Conservation (phyloP, 208 protist species). For the Crithidia bombi region DNA sequence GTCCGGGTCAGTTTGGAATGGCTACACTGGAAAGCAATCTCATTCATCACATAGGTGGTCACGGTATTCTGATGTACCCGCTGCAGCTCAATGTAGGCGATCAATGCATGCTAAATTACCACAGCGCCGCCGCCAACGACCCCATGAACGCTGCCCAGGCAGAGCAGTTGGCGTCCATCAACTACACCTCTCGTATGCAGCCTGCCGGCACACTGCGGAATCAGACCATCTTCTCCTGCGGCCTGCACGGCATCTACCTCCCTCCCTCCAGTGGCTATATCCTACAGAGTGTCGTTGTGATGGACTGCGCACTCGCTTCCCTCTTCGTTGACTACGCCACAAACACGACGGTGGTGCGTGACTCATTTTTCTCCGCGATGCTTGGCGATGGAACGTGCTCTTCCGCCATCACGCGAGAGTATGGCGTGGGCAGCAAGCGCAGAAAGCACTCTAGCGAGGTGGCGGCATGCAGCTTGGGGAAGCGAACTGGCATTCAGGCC, state of each 20-base stretch:
- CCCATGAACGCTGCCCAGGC: background rate
- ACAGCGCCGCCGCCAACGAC: constrained; percentile 18
- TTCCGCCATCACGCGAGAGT: background rate
- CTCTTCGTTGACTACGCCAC: constrained; percentile 39
- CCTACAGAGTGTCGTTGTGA: constrained; percentile 17
- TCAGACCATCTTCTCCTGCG: constrained; percentile 37
- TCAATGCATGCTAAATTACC: constrained; percentile 7
- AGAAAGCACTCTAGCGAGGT: background rate
- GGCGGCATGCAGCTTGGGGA: background rate
- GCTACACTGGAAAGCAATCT: constrained; percentile 28
- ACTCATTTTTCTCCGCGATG: constrained; percentile 1
- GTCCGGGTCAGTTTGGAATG: constrained; percentile 27
- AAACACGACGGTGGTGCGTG: constrained; percentile 14
- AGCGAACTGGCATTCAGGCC: constrained; percentile 6
- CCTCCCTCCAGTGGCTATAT: constrained; percentile 43
- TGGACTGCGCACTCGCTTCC: constrained; percentile 29
- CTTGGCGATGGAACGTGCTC: constrained; percentile 14
- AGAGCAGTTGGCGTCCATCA: constrained; percentile 4
- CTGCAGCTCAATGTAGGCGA: constrained; percentile 35
- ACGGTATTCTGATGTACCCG: constrained; percentile 44
- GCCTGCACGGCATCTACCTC: constrained; percentile 40
- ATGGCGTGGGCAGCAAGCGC: background rate
- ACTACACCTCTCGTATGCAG: background rate
- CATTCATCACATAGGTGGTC: constrained; percentile 29
- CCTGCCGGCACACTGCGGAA: constrained; percentile 25